Conservation (phyloP, 1,284 basidiomycete genomes). For the Ustilago vetiveriae region DNA sequence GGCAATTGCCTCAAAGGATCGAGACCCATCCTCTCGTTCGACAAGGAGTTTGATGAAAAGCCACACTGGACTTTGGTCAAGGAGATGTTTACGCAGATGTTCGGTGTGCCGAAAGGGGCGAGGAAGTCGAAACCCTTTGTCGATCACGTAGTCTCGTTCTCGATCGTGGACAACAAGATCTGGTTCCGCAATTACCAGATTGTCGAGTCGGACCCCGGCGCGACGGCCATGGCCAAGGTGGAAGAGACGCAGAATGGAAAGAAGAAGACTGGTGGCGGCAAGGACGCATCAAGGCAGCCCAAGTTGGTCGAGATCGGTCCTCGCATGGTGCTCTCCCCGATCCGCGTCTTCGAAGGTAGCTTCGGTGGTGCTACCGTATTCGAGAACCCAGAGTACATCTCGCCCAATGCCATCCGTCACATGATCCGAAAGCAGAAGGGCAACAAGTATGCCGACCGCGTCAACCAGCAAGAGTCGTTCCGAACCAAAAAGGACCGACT, state of each 20-base stretch:
- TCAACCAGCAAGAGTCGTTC: constrained; percentile 79
- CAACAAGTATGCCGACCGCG: constrained; percentile 80
- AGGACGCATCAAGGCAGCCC: constrained; percentile 45
- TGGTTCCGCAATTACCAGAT: constrained; percentile 99
- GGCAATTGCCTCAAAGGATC: constrained; percentile 98
- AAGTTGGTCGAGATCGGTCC: constrained; percentile 78
- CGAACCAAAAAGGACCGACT: constrained; percentile 76
- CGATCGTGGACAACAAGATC: constrained; percentile 92
- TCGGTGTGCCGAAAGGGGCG: constrained; percentile 88
- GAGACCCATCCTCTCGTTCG: constrained; percentile 90
- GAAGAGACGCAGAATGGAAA: constrained; percentile 70
- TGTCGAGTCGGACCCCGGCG: constrained; percentile 73
- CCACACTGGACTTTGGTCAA: constrained; percentile 90
- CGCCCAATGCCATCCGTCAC: constrained; percentile 83
- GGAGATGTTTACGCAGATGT: constrained; percentile 95
- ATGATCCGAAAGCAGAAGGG: constrained; percentile 78
- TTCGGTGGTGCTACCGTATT: constrained; percentile 88
- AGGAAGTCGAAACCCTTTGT: constrained; percentile 95
- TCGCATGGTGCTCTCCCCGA: constrained; percentile 94
- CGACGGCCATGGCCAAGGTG: constrained; percentile 59
- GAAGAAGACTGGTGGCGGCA: constrained; percentile 35
- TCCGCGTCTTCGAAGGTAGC: constrained; percentile 93
- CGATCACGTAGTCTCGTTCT: constrained; percentile 96
- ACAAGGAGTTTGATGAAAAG: constrained; percentile 85
- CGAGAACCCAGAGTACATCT: constrained; percentile 94